These are phyloP conservation scores for Crassisporium funariophilum DNA, from an alignment of 768 basidiomycete species.

Conservation along the genomic window DNA sequence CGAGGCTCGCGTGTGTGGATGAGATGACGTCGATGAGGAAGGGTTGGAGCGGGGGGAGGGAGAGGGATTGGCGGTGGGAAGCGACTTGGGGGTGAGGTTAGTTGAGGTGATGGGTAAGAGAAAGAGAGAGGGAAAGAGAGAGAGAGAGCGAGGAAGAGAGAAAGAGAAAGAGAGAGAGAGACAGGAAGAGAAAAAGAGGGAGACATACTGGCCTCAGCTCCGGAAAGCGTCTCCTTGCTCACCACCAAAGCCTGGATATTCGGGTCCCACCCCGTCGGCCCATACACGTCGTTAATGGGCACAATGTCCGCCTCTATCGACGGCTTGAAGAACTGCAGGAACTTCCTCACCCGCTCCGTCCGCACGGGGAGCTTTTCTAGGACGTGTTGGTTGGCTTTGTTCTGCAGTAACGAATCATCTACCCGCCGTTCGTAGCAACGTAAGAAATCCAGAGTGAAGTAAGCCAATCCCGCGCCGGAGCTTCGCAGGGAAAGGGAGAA, in stretches of 20 bases:
- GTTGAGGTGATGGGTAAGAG: not conserved
- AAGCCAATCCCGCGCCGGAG: too few species aligned
- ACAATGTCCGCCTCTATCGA: constrained; percentile 67
- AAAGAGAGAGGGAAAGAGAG: not conserved
- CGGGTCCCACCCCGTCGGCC: constrained; percentile 86
- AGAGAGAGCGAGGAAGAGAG: not conserved
- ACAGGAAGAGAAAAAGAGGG: constrained; percentile 4
- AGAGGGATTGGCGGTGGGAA: constrained; percentile 53
- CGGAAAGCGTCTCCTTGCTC: constrained; percentile 82
- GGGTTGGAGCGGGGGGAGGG: constrained; percentile 59
- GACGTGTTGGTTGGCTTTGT: constrained; percentile 70
- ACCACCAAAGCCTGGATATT: constrained; percentile 93
- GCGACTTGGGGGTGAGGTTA: constrained; percentile 52
- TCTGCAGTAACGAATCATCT: constrained; percentile 73
- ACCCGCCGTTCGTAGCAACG: constrained; percentile 6
- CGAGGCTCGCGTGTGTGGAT: constrained; percentile 55
- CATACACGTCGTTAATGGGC: constrained; percentile 82
- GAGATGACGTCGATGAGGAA: constrained; percentile 93
- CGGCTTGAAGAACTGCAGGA: constrained; percentile 72
- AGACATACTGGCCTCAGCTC: constrained; percentile 71
- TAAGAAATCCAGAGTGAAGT: constrained; percentile 5
- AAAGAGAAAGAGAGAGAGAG: not conserved
- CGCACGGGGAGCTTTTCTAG: constrained; percentile 65
- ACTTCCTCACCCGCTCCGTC: constrained; percentile 57
- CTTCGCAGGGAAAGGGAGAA: constrained; percentile 7